phyloP scores from a whole-genome alignment of 148 eudicot genomes.

The Dianthus caryophyllus region DNA sequence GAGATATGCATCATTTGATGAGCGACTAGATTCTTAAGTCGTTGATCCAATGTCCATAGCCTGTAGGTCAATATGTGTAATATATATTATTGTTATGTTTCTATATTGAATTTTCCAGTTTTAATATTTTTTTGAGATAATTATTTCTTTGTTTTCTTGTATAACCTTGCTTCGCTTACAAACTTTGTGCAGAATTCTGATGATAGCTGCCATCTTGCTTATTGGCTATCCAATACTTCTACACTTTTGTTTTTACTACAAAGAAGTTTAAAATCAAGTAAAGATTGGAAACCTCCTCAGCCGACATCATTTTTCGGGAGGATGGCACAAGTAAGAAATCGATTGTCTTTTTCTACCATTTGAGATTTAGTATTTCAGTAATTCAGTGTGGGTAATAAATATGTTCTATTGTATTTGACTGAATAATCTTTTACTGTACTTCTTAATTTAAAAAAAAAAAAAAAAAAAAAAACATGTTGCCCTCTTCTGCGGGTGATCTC shows the following conservation, averaged over 20 bases:
- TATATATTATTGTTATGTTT: no score
- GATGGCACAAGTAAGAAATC: conserved; percentile 61
- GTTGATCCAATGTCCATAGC: no score
- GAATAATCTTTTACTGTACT: no score
- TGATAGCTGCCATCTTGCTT: conserved; percentile 58
- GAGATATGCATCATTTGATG: no score
- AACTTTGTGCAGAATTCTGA: conserved; percentile 53
- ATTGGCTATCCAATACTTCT: conserved; percentile 90
- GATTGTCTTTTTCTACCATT: conserved; percentile 1
- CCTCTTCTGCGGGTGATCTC: neutral
- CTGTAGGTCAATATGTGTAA: no score
- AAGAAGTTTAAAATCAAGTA: conserved; percentile 53
- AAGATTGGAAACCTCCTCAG: conserved; percentile 58
- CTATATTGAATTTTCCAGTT: neutral
- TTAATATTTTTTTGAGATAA: neutral
- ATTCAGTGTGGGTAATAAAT: neutral
- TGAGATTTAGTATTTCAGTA: neutral
- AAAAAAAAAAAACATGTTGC: no score
- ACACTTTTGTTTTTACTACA: conserved; percentile 67
- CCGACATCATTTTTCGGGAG: conserved; percentile 89
- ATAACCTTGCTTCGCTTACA: neutral
- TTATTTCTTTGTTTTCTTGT: neutral
- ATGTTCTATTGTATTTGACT: neutral
- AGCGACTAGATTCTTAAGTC: no score
- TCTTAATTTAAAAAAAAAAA: no score